Evolutionary conservation across 805 yeast species (phyloP), one percentile per base, ranked within the genome.

Genomic region (Kazachstania bromeliacearum): DNA sequence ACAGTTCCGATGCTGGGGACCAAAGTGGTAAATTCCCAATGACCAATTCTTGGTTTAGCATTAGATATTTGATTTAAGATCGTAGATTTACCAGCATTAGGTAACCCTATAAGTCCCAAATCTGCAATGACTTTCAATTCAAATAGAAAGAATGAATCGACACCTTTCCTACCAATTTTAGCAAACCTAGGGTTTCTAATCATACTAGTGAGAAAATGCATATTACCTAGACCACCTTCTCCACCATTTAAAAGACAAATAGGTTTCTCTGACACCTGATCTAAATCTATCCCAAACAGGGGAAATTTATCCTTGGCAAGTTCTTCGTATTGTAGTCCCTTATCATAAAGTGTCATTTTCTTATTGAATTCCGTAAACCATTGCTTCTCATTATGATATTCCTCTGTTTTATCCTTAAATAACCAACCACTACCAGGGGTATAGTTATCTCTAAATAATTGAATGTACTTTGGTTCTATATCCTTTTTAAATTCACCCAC

Each of bases 71-170:
- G 87, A 37, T 94, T 66, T 31, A 92, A 61, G 21, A 92, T 66
- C 0, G 96, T 85, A 3, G 95, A 85, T 55, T 92, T 92, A 1
- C 98, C 98, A 3, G 97, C 96, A 59, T 92, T 92, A 1, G 98
- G 98, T 14, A 92, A 65, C 0, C 98, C 98, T 16, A 92, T 95
- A 5, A 92, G 64, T 0, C 97, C 98, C 39, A 89, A 62, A 58
- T 92, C 97, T 0, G 98, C 98, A 38, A 92, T 68, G 26, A 87
- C 67, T 54, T 85, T 87, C 44, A 92, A 64, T 60, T 92, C 98
- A 44, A 92, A 73, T 38, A 85, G 60, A 43, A 92, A 85, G 38
- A 67, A 64, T 14, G 73, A 71, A 25, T 75, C 77, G 2, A 85
- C 45, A 0, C 85, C 85, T 5, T 59, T 60, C 41, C 97, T 70